Base-by-base conservation (phyloP, 768 basidiomycete species). In the Mycena polygramma region DNA sequence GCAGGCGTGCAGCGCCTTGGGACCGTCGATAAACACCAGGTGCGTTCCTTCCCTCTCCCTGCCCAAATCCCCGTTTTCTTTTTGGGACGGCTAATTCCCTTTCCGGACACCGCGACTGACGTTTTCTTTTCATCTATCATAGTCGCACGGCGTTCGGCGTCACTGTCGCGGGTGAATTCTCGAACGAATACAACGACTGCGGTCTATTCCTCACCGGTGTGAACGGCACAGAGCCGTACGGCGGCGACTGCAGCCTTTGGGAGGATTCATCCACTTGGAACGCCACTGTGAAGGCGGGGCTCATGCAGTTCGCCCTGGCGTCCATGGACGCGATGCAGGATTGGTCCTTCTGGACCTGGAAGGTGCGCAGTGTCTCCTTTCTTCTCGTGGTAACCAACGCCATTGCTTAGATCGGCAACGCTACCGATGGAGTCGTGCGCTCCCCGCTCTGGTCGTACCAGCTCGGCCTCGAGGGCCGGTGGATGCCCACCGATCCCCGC, bases 1-100 rank as follows among this genome's bases (percentile, higher is more conserved):
- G 39, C 72, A 76, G 70, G 84, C 88, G 0, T 88, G 87, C 75
- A 74, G 69, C 22, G 71, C 79, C 53, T 90, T 88, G 88, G 88
- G 81, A 0, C 77, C 79, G n/a, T 72, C 78, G 53, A 80, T 88
- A 70, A 90, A 75, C n/a, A 76, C 79, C 74, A 71, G 64, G 80
- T 77, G 46, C 10, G 59, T 22, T 46, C 17, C 45, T 4, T 36
- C 20, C 20, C 14, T 35, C 8, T 17, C 1, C 10, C 10, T 20
- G 30, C 30, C 30, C 30, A 30, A 2, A 30, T 30, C 30, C 52
- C 13, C 14, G 20, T 41, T 41, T 20, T 5, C 39, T 57, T 41
- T 55, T 36, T 55, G 35, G 20, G 30, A 20, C n/a, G 45, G 45
- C 7, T 14, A 17, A 35, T 17, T 14, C 7, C 15, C 19, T 55